Conservation (phyloP, 1,284 basidiomycete genomes). For the Cutaneotrichosporon cyanovorans region DNA sequence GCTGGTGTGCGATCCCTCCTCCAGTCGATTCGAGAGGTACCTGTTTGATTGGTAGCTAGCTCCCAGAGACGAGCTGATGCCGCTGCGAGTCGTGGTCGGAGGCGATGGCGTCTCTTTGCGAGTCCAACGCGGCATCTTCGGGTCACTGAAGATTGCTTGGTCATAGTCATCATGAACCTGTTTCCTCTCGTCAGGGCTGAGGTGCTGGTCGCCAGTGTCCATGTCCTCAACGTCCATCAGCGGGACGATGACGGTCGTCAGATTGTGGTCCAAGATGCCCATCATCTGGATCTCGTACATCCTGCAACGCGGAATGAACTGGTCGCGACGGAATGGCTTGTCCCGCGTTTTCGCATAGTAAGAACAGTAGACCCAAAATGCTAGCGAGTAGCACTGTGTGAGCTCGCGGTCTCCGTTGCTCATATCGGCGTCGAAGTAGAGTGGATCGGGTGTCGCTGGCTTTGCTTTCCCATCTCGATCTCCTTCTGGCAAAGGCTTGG, state of each 20-base stretch:
- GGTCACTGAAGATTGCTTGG: constrained; percentile 24
- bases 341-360: constrained; percentile 46
- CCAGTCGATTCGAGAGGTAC: constrained; percentile 18
- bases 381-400: constrained; percentile 41
- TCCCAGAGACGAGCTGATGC: constrained; percentile 5
- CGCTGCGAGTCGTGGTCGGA: constrained; percentile 3
- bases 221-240: constrained; percentile 49
- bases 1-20: constrained; percentile 6
- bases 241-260: constrained; percentile 76
- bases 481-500: constrained; percentile 43
- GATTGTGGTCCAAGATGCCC: constrained; percentile 79
- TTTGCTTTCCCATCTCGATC: constrained; percentile 8
- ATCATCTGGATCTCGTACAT: constrained; percentile 95
- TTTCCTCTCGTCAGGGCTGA: constrained; percentile 26
- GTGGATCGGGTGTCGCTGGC: constrained; percentile 56
- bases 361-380: constrained; percentile 44
- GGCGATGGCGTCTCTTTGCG: constrained; percentile 3
- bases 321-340: constrained; percentile 71
- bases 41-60: constrained; percentile 39
- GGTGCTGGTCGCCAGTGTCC: constrained; percentile 9
- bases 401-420: constrained; percentile 31
- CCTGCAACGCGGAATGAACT: constrained; percentile 82
- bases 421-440: constrained; percentile 61
- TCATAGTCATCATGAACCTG: constrained; percentile 32
- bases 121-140: background rate